Evolutionary conservation across 2,329 filamentous ascomycete genomes (phyloP).

Genomic region (Fusarium cyanostomum): DNA sequence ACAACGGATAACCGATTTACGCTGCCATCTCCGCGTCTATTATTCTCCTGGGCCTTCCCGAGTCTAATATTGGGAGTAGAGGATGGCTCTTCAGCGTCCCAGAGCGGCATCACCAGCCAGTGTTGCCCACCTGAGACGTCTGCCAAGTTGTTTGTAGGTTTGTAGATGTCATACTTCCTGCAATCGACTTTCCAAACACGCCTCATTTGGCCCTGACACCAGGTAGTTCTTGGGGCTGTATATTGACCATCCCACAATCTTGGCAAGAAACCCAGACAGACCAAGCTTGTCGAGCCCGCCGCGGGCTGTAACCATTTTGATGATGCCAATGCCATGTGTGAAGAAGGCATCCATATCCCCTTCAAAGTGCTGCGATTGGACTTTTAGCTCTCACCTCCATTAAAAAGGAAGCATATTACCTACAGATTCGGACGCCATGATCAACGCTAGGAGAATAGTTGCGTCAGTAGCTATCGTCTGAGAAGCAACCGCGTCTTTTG

Average conservation of each 20-base stretch:
- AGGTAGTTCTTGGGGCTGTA: neutral
- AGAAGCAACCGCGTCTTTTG: conserved; percentile 5
- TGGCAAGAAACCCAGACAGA: conserved; percentile 14
- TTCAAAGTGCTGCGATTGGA: neutral
- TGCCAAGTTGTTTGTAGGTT: too few relatives aligned
- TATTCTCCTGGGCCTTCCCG: conserved; percentile 34
- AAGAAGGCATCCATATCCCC: conserved; percentile 12
- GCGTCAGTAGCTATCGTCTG: conserved; percentile 7
- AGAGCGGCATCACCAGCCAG: too few relatives aligned
- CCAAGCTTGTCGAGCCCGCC: conserved; percentile 14
- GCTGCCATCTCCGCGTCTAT: conserved; percentile 31
- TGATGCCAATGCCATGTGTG: conserved; percentile 4
- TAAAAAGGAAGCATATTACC: neutral
- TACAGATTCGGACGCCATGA: conserved; percentile 22
- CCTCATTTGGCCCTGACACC: neutral
- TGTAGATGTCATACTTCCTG: too few relatives aligned
- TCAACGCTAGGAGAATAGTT: conserved; percentile 11
- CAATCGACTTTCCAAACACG: neutral
- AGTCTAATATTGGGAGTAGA: conserved; percentile 36
- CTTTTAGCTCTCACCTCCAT: neutral
- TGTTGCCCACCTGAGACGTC: too few relatives aligned
- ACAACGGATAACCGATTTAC: too few relatives aligned
- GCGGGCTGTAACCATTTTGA: conserved; percentile 15
- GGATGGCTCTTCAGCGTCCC: conserved; percentile 39
- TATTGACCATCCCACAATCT: conserved; percentile 14